These are phyloP conservation scores for Colletotrichum sp. DNA, from an alignment of 2,329 filamentous ascomycete species.

Conservation along the genomic window DNA sequence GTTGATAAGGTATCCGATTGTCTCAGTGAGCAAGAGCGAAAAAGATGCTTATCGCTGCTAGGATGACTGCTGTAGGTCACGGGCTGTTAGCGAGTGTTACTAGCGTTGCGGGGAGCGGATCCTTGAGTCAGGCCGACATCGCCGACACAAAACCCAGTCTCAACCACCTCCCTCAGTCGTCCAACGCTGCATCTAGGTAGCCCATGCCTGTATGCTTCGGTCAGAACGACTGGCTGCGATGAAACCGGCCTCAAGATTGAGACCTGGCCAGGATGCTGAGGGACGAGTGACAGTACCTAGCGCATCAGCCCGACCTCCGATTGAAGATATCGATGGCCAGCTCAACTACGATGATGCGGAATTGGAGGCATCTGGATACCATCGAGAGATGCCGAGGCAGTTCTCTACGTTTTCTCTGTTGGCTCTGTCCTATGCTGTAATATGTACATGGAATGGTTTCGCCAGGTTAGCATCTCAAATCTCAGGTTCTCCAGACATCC, in stretches of 20 bases:
- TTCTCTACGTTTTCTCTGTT: slow-evolving; percentile 31
- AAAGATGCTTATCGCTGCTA: not conserved
- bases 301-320: not conserved
- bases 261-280: not conserved
- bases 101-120: not conserved
- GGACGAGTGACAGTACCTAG: not conserved
- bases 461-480: slow-evolving; percentile 23
- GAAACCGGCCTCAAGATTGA: not conserved
- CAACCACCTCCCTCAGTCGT: not conserved
- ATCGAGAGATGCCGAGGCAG: slow-evolving; percentile 32
- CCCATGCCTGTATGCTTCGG: not conserved
- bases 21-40: not conserved
- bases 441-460: slow-evolving; percentile 34
- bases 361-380: slow-evolving; percentile 33
- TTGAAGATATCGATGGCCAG: not conserved
- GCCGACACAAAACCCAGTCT: not conserved
- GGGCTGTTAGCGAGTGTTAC: not conserved
- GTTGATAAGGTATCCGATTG: not conserved
- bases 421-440: slow-evolving; percentile 33
- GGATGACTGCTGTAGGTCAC: not conserved
- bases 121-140: not conserved
- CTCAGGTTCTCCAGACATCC: not conserved
- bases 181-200: not conserved
- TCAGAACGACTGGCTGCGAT: not conserved
- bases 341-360: slow-evolving; percentile 29